These are phyloP conservation scores for Paxillus ammoniavirescens DNA, from an alignment of 768 basidiomycete genomes.

Conservation along the genomic window DNA sequence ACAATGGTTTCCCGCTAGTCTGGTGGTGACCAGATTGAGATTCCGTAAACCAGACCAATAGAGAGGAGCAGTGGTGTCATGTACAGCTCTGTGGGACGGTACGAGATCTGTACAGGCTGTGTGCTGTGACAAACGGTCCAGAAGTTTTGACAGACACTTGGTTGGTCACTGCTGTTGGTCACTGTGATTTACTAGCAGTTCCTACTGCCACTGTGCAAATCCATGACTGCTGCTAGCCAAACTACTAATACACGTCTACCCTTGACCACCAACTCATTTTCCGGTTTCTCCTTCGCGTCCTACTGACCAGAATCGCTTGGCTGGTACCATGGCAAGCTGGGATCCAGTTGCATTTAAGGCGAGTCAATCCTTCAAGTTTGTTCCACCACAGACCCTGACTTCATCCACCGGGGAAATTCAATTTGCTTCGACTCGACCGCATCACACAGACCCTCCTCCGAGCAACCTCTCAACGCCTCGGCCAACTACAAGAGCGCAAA, in stretches of 20 bases:
- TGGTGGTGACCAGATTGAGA: too few relatives aligned
- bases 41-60: too few relatives aligned
- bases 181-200: too few relatives aligned
- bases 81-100: too few relatives aligned
- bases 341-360: constrained; percentile 32
- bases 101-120: too few relatives aligned
- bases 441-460: constrained; percentile 56
- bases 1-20: too few relatives aligned
- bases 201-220: neutral
- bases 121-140: too few relatives aligned
- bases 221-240: neutral
- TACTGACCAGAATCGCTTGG: neutral
- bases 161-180: too few relatives aligned
- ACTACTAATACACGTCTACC: neutral
- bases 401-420: neutral
- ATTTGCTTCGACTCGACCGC: neutral
- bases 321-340: constrained; percentile 26
- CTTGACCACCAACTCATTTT: neutral
- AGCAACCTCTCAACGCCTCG: constrained; percentile 60
- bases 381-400: neutral
- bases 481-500: constrained; percentile 67
- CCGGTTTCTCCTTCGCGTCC: neutral
- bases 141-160: too few relatives aligned
- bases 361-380: constrained; percentile 9
- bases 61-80: too few relatives aligned